These are phyloP conservation scores for Fusarium mexicanum DNA, from an alignment of 2,329 filamentous ascomycete species.

Conservation along the genomic window DNA sequence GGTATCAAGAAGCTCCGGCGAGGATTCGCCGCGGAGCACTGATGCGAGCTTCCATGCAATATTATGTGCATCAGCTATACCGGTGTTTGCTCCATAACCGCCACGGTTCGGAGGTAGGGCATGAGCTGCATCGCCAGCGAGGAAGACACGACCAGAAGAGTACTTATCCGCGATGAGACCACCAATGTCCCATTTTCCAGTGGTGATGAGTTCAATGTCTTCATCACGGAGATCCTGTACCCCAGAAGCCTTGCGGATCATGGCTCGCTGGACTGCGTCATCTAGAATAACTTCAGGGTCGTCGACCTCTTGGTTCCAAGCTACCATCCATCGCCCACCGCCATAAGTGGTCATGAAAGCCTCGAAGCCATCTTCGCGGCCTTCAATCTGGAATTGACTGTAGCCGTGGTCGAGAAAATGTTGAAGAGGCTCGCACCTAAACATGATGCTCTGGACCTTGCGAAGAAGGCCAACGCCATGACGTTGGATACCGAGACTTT, in stretches of 20 bases:
- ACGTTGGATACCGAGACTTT: constrained; percentile 41
- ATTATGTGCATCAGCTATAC: constrained; percentile 52
- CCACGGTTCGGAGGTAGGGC: constrained; percentile 49
- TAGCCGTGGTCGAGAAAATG: constrained; percentile 46
- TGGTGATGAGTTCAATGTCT: constrained; percentile 32
- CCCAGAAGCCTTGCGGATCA: constrained; percentile 25
- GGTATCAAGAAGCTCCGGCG: constrained; percentile 45
- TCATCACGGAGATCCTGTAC: constrained; percentile 5
- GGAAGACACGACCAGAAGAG: constrained; percentile 37
- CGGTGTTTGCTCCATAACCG: constrained; percentile 49
- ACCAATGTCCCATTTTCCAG: constrained; percentile 37
- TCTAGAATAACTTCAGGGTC: not conserved
- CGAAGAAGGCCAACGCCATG: constrained; percentile 46
- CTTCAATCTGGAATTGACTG: constrained; percentile 46
- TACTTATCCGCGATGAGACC: constrained; percentile 43
- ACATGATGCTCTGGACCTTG: constrained; percentile 49
- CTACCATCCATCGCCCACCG: constrained; percentile 37
- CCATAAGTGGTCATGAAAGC: constrained; percentile 40
- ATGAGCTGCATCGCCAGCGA: not conserved
- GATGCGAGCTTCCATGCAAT: constrained; percentile 55
- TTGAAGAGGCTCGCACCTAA: constrained; percentile 43
- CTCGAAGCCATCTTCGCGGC: constrained; percentile 38
- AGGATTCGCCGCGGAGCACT: constrained; percentile 42
- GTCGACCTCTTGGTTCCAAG: constrained; percentile 16
- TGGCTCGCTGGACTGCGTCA: constrained; percentile 1